phyloP scores from a whole-genome alignment of 2,329 filamentous ascomycete species.

The Cadophora sp. region DNA sequence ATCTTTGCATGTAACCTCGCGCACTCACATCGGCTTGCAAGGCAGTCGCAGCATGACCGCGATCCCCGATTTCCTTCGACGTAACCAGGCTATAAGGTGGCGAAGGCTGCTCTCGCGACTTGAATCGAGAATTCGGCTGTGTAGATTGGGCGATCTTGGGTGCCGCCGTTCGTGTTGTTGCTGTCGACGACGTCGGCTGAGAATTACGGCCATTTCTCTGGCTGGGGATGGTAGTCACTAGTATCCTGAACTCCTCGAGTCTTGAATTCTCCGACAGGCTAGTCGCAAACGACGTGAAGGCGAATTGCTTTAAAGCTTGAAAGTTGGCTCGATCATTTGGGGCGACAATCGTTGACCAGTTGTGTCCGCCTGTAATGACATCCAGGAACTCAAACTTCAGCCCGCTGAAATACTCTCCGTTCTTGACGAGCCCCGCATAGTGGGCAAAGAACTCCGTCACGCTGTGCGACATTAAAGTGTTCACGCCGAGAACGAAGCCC shows the following conservation, averaged over 20 bases:
- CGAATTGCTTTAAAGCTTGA: not conserved
- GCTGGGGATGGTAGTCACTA: not conserved
- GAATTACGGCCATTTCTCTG: not conserved
- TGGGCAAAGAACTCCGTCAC: not conserved
- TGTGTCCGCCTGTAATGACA: not conserved
- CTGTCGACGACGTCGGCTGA: not conserved
- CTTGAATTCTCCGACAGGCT: not conserved
- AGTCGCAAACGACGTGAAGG: not conserved
- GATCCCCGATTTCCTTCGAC: not conserved
- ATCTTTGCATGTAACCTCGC: not conserved
- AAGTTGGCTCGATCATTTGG: not conserved
- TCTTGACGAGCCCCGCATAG: not conserved
- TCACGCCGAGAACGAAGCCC: not conserved
- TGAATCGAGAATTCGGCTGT: not conserved
- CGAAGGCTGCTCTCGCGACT: not conserved
- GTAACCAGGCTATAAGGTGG: not conserved
- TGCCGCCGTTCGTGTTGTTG: not conserved
- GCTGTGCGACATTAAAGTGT: not conserved
- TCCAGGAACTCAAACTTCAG: slow-evolving; percentile 2
- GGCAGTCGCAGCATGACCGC: not conserved
- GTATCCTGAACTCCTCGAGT: slow-evolving; percentile 1
- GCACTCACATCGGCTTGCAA: not conserved
- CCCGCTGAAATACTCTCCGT: not conserved
- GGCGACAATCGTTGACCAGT: not conserved
- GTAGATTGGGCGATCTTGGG: not conserved